A percentile compares a stretch with the other conserved stretches of the same genome.
Evolutionary conservation across 75 land plant genomes (phyloP).

Genomic region (Pinus albicaulis): DNA sequence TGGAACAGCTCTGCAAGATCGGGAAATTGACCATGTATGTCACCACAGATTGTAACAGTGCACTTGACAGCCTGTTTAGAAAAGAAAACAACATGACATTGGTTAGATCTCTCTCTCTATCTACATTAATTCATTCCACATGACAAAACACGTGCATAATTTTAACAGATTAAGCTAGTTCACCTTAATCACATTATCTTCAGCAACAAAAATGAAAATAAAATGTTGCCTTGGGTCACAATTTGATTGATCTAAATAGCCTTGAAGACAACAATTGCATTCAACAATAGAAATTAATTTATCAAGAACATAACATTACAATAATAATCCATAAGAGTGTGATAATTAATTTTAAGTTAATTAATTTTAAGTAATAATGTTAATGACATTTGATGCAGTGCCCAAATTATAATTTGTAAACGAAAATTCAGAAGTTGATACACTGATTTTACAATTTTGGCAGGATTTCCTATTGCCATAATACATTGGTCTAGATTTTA

Average conservation of each 20-base stretch:
- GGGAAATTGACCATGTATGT: constrained; percentile 97
- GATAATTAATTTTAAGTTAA: neutral
- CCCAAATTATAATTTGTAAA: too few relatives aligned
- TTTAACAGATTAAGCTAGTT: neutral
- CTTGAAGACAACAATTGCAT: neutral
- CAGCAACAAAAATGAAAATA: neutral
- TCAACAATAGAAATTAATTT: neutral
- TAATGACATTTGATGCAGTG: neutral
- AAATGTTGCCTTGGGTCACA: neutral
- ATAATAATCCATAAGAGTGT: neutral
- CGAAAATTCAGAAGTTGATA: neutral
- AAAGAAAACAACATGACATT: neutral
- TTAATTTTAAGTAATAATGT: neutral
- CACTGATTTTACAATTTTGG: neutral
- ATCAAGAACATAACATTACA: neutral
- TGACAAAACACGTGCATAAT: neutral
- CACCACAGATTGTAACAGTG: constrained; percentile 95
- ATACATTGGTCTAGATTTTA: neutral
- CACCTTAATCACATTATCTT: neutral
- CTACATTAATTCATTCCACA: neutral
- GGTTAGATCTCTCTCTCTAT: neutral
- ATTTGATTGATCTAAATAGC: neutral
- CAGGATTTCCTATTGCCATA: neutral
- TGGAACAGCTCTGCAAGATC: constrained; percentile 95
- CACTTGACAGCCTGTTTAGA: constrained; percentile 87